Evolutionary conservation across 371 early-diverging fungal genomes (phyloP), one percentile per base, ranked within the genome.

Genomic region (Mucor lusitanicus): DNA sequence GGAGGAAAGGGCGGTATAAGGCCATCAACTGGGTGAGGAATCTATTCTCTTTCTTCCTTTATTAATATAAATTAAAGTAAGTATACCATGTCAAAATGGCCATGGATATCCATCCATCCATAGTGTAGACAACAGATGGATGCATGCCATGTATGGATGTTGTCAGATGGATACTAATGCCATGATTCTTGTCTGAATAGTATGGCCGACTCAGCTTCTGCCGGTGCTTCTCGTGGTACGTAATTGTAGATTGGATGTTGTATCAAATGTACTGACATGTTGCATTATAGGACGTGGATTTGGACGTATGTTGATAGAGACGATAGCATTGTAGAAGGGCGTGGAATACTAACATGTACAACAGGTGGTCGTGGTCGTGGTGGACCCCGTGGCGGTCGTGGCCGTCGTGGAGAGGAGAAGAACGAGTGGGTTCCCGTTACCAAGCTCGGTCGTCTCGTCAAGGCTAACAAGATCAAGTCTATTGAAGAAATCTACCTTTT

Each of bases 401-500:
- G 94, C 84, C 85, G 91, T 76, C 91, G 95, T 77, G 90, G 90
- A 76, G 95, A 94, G 67, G 95, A 91, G 64, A 92, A 95, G 87
- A 92, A 92, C 85, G 94, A 90, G 76, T 96, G 92, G 93, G 90
- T 90, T 69, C 69, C 69, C 35, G 69, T 69, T 50, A 69, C 69
- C 69, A 69, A 69, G 64, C 94, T 97, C 71, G 97, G 97, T 64
- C 97, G 97, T 88, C 94, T 98, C 70, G 94, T 97, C 65, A 94
- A 94, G 89, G 97, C 92, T 79, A 88, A 89, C 84, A 92, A 93
- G 89, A 92, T 94, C 91, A 89, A 90, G 88, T 87, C 91, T 68
- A 93, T 97, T 68, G 95, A 95, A 81, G 96, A 99, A 84, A 94
- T 99, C 80, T 99, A 98, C 85, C 85, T 94, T 65, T 96, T 95